These are phyloP conservation scores for Gracilaria domingensis DNA, from an alignment of 23 red algal species.

Conservation along the genomic window DNA sequence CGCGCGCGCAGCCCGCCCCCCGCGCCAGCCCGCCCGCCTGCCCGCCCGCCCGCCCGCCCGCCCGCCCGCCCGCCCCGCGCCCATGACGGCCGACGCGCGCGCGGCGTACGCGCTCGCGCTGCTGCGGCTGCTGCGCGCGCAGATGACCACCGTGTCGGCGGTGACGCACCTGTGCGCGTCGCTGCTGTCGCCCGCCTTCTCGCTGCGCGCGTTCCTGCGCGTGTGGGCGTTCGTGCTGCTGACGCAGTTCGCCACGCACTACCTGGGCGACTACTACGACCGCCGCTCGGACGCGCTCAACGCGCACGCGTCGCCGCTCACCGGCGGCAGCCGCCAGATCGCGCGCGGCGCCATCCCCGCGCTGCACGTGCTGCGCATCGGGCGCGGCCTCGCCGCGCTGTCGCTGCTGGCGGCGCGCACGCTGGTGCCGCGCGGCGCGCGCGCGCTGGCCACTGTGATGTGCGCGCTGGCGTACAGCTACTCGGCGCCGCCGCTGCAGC, in stretches of 20 bases:
- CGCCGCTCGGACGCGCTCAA: slow-evolving; percentile 66
- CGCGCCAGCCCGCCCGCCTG: too few relatives aligned
- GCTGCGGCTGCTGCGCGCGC: slow-evolving; percentile 53
- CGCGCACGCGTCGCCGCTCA: slow-evolving; percentile 36
- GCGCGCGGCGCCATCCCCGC: background rate
- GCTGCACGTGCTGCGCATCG: background rate
- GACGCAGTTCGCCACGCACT: slow-evolving; percentile 74
- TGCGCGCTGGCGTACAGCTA: slow-evolving; percentile 41
- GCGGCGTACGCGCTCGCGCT: slow-evolving; percentile 11
- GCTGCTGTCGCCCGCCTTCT: slow-evolving; percentile 37
- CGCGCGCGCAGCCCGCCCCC: too few relatives aligned
- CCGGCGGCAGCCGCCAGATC: slow-evolving; percentile 69
- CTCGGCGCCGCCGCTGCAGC: slow-evolving; percentile 51
- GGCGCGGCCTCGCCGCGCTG: background rate
- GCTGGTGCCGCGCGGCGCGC: slow-evolving; percentile 22
- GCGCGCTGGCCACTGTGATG: slow-evolving; percentile 48
- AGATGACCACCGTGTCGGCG: slow-evolving; percentile 76
- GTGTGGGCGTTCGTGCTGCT: slow-evolving; percentile 60
- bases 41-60: too few relatives aligned
- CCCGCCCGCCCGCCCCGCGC: too few relatives aligned
- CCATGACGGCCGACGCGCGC: background rate
- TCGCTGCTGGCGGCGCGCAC: background rate
- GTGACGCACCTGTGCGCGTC: slow-evolving; percentile 63
- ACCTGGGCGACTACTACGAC: slow-evolving; percentile 74
- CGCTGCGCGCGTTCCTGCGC: background rate